Conservation (phyloP, 331 rosid genomes). For the Quercus lobata region DNA sequence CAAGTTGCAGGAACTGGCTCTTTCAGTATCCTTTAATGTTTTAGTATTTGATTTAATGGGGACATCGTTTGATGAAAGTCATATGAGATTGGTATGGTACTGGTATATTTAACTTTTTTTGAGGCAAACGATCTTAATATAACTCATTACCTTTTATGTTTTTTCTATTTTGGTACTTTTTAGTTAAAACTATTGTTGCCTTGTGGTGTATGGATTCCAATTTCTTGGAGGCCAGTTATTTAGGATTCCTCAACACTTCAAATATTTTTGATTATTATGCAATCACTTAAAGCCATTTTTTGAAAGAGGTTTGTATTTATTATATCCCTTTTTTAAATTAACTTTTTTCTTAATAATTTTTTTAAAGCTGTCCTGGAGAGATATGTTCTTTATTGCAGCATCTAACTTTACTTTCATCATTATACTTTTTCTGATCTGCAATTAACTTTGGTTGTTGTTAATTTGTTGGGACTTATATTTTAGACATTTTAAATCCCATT, state of each 20-base stretch:
- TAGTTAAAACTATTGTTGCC: neutral
- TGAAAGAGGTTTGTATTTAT: slow-evolving; percentile 40
- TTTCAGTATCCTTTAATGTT: slow-evolving; percentile 39
- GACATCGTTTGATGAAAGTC: too few relatives aligned
- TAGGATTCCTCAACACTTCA: slow-evolving; percentile 48
- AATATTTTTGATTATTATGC: slow-evolving; percentile 56
- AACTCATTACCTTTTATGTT: neutral
- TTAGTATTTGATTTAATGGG: neutral
- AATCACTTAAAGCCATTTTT: slow-evolving; percentile 34
- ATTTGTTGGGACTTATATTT: too few relatives aligned
- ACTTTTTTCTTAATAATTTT: too few relatives aligned
- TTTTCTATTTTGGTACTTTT: slow-evolving; percentile 1
- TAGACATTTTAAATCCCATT: too few relatives aligned
- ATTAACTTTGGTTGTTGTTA: too few relatives aligned
- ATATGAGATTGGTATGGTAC: too few relatives aligned
- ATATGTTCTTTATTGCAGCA: too few relatives aligned
- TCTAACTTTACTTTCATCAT: too few relatives aligned
- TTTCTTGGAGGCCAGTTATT: slow-evolving; percentile 42
- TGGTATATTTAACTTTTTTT: too few relatives aligned
- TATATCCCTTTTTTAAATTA: neutral
- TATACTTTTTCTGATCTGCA: too few relatives aligned
- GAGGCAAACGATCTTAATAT: neutral
- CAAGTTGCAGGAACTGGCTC: slow-evolving; percentile 48
- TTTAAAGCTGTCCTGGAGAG: too few relatives aligned
- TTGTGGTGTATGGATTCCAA: slow-evolving; percentile 37